These are phyloP conservation scores for Peniophora sp. DNA, from an alignment of 1,284 basidiomycete genomes.

Conservation along the genomic window DNA sequence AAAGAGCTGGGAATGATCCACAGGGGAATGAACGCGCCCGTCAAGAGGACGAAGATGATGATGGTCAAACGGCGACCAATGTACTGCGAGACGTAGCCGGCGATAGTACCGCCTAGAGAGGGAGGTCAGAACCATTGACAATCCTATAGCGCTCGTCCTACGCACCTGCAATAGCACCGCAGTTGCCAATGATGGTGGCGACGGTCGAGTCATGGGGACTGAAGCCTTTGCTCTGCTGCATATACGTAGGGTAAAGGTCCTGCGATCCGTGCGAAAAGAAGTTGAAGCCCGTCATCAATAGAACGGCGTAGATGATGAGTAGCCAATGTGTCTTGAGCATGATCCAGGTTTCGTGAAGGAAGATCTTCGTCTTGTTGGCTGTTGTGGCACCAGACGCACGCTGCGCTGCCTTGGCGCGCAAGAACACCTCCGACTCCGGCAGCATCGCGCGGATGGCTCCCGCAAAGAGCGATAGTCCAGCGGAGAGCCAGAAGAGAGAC, in stretches of 20 bases:
- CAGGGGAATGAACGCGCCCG: conserved; percentile 71
- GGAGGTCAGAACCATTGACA: conserved; percentile 18
- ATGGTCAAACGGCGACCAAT: conserved; percentile 86
- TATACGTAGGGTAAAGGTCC: conserved; percentile 79
- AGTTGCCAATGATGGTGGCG: conserved; percentile 89
- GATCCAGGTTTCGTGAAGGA: conserved; percentile 59
- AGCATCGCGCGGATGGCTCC: conserved; percentile 65
- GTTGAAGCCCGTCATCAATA: conserved; percentile 85
- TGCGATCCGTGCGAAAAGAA: conserved; percentile 84
- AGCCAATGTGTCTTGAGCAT: conserved; percentile 88
- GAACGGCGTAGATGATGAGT: conserved; percentile 75
- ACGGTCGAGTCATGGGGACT: conserved; percentile 57
- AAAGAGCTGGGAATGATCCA: conserved; percentile 77
- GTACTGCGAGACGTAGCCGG: conserved; percentile 78
- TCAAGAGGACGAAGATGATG: conserved; percentile 50
- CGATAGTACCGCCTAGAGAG: conserved; percentile 51
- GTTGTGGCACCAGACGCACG: conserved; percentile 30
- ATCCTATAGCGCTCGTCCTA: conserved; percentile 5
- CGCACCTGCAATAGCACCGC: conserved; percentile 31
- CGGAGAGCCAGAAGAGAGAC: conserved; percentile 57
- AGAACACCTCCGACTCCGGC: conserved; percentile 79
- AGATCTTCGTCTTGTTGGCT: conserved; percentile 57
- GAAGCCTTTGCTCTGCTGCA: conserved; percentile 56
- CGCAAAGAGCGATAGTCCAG: conserved; percentile 70
- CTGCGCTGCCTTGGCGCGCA: conserved; percentile 48